Evolutionary conservation across 2,329 filamentous ascomycete genomes (phyloP).

Genomic region (Claviceps purpurea): DNA sequence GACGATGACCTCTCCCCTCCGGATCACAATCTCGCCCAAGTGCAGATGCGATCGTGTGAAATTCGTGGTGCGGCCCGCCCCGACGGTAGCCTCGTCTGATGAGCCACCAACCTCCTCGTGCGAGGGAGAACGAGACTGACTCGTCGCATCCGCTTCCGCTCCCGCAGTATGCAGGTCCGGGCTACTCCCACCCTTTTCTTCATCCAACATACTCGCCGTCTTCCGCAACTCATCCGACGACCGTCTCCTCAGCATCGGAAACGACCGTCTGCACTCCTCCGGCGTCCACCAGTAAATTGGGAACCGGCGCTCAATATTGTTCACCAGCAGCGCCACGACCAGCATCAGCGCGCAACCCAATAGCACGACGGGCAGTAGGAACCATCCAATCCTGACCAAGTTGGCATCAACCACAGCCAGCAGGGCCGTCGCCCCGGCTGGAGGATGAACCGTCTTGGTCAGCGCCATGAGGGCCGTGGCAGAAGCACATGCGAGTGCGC

Average conservation of each 20-base stretch:
- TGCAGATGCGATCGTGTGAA: conserved; percentile 5
- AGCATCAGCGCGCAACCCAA: conserved; percentile 50
- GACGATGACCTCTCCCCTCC: conserved; percentile 19
- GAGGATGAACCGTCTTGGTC: conserved; percentile 61
- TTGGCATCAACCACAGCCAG: conserved; percentile 48
- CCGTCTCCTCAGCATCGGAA: conserved; percentile 4
- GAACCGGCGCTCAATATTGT: conserved; percentile 55
- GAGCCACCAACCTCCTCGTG: not conserved
- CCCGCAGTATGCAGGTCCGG: not conserved
- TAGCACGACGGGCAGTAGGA: conserved; percentile 47
- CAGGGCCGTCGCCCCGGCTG: conserved; percentile 60
- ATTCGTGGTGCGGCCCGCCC: conserved; percentile 7
- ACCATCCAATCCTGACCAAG: conserved; percentile 51
- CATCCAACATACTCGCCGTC: conserved; percentile 1
- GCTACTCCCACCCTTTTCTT: conserved; percentile 2
- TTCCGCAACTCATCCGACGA: conserved; percentile 4
- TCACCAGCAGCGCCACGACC: conserved; percentile 46
- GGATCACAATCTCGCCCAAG: conserved; percentile 21
- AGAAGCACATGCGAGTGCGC: conserved; percentile 49
- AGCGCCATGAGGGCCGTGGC: conserved; percentile 53
- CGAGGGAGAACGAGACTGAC: not conserved
- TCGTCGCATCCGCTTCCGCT: not conserved
- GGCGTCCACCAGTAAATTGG: conserved; percentile 61
- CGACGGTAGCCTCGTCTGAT: not conserved
- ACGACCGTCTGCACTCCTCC: conserved; percentile 12